phyloP scores from a whole-genome alignment of 495 filamentous ascomycete species.

The Apiosordaria backusii region DNA sequence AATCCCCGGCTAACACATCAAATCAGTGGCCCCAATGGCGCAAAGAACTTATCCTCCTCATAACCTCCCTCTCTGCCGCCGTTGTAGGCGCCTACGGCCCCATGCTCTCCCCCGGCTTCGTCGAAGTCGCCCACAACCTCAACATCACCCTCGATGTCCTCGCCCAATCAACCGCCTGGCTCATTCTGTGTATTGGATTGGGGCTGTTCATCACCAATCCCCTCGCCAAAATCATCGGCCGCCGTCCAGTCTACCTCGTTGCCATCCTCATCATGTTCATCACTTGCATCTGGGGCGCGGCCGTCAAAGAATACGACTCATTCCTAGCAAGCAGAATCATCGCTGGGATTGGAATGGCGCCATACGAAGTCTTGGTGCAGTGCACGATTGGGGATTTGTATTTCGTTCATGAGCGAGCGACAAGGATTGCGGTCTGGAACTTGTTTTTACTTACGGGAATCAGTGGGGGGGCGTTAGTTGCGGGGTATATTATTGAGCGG shows the following conservation, averaged over 20 bases:
- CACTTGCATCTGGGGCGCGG: constrained; percentile 58
- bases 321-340: constrained; percentile 53
- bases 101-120: constrained; percentile 51
- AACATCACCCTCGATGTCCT: constrained; percentile 34
- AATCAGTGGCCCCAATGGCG: constrained; percentile 28
- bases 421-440: constrained; percentile 63
- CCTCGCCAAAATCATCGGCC: constrained; percentile 61
- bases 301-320: constrained; percentile 51
- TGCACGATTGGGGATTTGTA: constrained; percentile 55
- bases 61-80: constrained; percentile 52
- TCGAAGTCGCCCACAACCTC: constrained; percentile 37
- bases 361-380: constrained; percentile 57
- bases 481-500: constrained; percentile 51
- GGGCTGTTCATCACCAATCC: constrained; percentile 57
- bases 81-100: constrained; percentile 55
- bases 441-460: constrained; percentile 55
- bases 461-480: constrained; percentile 49
- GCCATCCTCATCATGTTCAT: constrained; percentile 56
- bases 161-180: constrained; percentile 38
- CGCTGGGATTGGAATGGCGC: constrained; percentile 54
- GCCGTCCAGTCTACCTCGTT: constrained; percentile 59
- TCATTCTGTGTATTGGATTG: constrained; percentile 34
- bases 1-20: neutral
- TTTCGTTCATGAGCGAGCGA: constrained; percentile 64
- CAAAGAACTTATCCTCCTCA: constrained; percentile 47